A percentile compares a stretch with the other conserved stretches of the same genome.
Conservation (phyloP, 2,329 filamentous ascomycete genomes). For the Colletotrichum karsti region DNA sequence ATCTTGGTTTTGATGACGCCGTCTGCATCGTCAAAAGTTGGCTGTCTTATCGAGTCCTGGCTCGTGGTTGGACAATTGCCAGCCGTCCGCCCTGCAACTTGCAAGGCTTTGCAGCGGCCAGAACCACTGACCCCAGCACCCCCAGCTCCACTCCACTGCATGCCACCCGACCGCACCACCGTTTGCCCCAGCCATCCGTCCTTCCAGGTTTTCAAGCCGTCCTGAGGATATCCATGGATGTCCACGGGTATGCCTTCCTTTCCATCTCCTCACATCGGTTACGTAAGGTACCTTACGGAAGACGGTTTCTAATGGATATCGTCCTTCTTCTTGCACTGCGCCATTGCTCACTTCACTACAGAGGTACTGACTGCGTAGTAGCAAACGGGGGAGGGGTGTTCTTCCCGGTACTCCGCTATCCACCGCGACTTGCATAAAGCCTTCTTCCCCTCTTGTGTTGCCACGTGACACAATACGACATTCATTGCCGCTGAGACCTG, state of each 20-base stretch:
- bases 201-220: not conserved
- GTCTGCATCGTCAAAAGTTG: constrained; percentile 21
- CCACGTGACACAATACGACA: constrained; percentile 5
- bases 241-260: too few relatives aligned
- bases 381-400: not conserved
- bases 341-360: too few relatives aligned
- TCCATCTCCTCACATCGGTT: too few relatives aligned
- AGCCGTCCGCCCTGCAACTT: not conserved
- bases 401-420: not conserved
- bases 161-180: not conserved
- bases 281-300: too few relatives aligned
- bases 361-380: not conserved
- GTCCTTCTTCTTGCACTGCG: too few relatives aligned
- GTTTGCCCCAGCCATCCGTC: not conserved
- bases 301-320: too few relatives aligned
- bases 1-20: constrained; percentile 19
- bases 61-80: constrained; percentile 25
- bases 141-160: constrained; percentile 8
- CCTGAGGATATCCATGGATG: too few relatives aligned
- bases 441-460: not conserved
- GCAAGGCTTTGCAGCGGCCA: constrained; percentile 22
- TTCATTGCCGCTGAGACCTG: constrained; percentile 3
- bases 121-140: too few relatives aligned
- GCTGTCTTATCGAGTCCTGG: constrained; percentile 20
- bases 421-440: constrained; percentile 20